Evolutionary conservation across 768 basidiomycete species (phyloP), one percentile per base, ranked within the genome.

Genomic region (Pholiota microspora): DNA sequence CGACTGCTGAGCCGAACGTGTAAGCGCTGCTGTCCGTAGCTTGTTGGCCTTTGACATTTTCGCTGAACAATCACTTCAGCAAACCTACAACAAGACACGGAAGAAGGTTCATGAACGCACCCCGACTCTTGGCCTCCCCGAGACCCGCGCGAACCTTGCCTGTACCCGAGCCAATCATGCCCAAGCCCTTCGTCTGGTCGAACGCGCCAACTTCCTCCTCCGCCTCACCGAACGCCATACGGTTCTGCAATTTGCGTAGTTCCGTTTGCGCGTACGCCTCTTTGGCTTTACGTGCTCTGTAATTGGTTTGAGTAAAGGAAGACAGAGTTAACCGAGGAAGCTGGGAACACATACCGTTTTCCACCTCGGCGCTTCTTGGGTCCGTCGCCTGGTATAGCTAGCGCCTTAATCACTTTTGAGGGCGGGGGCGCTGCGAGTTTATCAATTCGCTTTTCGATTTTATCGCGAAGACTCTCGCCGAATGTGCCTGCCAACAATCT

Each of bases 201-300:
- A 93, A 95, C 28, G 94, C 92, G 15, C 94, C 96, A 40, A 95
- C 90, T 69, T 99, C 97, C 64, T 95, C 88, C 66, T 98, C 97
- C 1, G 88, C 89, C 70, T 96, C 88, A 36, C 96, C 97, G 63
- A 99, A 98, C 52, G 78, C 84, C 89, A 98, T 90, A 45, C 97
- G 85, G 69, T 99, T 99, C 73, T 98, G 96, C 59, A 97, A 77
- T 72, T 98, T 98, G 58, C 94, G 86, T 42, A 99, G 77, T 68
- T 99, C 97, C 1, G 97, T 98, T 71, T 94, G 91, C 4, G 94
- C 94, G 65, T 95, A 95, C 1, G 94, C 94, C 71, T 98, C 97
- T 67, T 99, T 99, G n/a, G 94, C 91, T 68, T 98, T 96, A 44
- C 97, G 85, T 1, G 96, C 97, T 7, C 95, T 97, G 59, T 5